Evolutionary conservation across 2,329 filamentous ascomycete species (phyloP).

Genomic region (Aspergillus glaucus): DNA sequence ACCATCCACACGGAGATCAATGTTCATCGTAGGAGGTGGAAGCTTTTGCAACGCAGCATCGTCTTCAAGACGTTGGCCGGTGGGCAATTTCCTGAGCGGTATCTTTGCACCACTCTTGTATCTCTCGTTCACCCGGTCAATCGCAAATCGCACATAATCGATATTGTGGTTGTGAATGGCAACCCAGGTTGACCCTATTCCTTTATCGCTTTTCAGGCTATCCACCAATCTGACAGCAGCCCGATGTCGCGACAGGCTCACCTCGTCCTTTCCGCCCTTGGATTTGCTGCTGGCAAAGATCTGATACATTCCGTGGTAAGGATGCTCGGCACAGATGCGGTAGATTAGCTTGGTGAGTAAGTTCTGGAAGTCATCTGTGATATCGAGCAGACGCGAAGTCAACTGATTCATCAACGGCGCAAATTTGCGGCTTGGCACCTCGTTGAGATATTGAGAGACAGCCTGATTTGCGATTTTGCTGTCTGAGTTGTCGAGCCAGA

Average conservation of each 20-base stretch:
- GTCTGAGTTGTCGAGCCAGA: slow-evolving; percentile 88
- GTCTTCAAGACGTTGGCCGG: slow-evolving; percentile 58
- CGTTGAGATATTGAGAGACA: slow-evolving; percentile 61
- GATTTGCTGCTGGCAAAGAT: slow-evolving; percentile 77
- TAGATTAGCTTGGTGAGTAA: slow-evolving; percentile 68
- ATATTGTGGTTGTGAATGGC: slow-evolving; percentile 69
- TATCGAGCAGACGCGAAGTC: slow-evolving; percentile 78
- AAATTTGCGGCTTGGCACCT: slow-evolving; percentile 87
- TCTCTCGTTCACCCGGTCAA: slow-evolving; percentile 47
- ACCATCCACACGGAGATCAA: slow-evolving; percentile 64
- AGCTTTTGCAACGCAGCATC: slow-evolving; percentile 61
- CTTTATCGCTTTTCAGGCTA: slow-evolving; percentile 49
- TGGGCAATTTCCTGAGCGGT: slow-evolving; percentile 55
- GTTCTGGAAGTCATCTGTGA: slow-evolving; percentile 64
- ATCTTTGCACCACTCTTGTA: slow-evolving; percentile 64
- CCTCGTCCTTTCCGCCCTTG: slow-evolving; percentile 62
- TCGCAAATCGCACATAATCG: slow-evolving; percentile 48
- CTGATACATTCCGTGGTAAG: slow-evolving; percentile 95
- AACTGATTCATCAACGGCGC: slow-evolving; percentile 91
- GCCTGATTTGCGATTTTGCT: slow-evolving; percentile 69
- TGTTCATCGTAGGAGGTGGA: slow-evolving; percentile 82
- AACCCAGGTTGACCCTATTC: slow-evolving; percentile 56
- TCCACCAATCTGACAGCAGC: slow-evolving; percentile 66
- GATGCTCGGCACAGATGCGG: slow-evolving; percentile 85
- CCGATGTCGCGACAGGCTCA: slow-evolving; percentile 64